Base-by-base conservation (phyloP, 2,329 filamentous ascomycete genomes). In the Tothia fuscella region DNA sequence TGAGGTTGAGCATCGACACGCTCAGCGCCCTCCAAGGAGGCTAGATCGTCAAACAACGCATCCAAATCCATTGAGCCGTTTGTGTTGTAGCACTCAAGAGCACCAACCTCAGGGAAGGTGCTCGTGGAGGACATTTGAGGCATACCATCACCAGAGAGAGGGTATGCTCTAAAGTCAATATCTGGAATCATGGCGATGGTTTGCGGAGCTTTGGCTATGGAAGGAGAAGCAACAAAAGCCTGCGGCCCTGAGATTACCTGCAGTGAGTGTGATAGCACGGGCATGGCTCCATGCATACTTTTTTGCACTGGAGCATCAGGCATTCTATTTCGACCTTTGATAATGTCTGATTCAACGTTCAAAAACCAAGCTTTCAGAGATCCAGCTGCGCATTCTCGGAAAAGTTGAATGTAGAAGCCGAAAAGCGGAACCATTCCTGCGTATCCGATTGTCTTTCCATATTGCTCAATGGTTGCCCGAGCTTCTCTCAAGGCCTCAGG, bases 31-130 rank as follows among this genome's bases (percentile, higher is more conserved):
- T 76, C 73, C 24, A 76, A 57, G 6, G 71, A 70, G 3, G 71
- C 71, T 28, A 77, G 55, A 48, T 76, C 72, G 39, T 76, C 72
- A 46, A 76, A 75, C 40, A 74, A 63, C 13, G 66, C 68, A 47
- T 73, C 69, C 46, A 56, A 59, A 53, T 71, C 42, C 56, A 63
- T 47, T 48, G 59, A 38, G n/a, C 21, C 35, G 51, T 60, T 37
- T 53, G 61, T 42, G 58, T 57, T 53, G 35, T 49, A 51, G 31
- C 49, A 48, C 28, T 56, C 49, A 6, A 46, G 37, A 38, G 35
- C n/a, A n/a, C n/a, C n/a, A n/a, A n/a, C n/a, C n/a, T n/a, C n/a
- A n/a, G n/a, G n/a, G n/a, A n/a, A n/a, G 26, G 26, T 29, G 14
- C 9, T 7, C 7, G 7, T 34, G 31, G 13, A 34, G 31, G 31